Conservation (phyloP, 768 basidiomycete species). For the Leccinum aurantiacum region DNA sequence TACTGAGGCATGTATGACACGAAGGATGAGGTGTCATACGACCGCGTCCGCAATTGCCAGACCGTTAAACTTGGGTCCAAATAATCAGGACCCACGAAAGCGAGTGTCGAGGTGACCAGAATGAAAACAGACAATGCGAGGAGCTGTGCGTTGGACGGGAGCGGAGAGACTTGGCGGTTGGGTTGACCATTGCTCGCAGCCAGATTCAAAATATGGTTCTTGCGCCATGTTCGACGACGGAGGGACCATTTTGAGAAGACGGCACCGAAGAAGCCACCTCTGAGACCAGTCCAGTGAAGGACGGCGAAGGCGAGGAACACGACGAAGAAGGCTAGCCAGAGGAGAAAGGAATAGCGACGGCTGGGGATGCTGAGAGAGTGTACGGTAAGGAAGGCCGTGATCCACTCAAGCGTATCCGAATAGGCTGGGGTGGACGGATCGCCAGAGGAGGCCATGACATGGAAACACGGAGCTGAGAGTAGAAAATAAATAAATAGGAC, state of each 20-base stretch:
- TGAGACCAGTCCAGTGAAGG: slow-evolving; percentile 43
- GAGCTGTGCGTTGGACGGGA: slow-evolving; percentile 67
- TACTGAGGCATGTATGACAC: slow-evolving; percentile 47
- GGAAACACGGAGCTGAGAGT: background rate
- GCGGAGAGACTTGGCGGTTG: slow-evolving; percentile 42
- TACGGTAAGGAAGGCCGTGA: slow-evolving; percentile 55
- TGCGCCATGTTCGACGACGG: slow-evolving; percentile 57
- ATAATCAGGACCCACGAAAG: slow-evolving; percentile 69
- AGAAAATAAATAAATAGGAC: background rate
- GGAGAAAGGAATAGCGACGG: slow-evolving; percentile 55
- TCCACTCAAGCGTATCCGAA: slow-evolving; percentile 48
- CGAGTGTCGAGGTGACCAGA: slow-evolving; percentile 43
- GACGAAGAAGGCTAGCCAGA: slow-evolving; percentile 55
- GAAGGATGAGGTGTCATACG: slow-evolving; percentile 35
- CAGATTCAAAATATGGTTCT: slow-evolving; percentile 41
- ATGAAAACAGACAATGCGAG: slow-evolving; percentile 48
- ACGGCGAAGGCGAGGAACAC: slow-evolving; percentile 41
- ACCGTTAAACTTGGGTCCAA: slow-evolving; percentile 49
- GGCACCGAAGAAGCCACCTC: slow-evolving; percentile 47
- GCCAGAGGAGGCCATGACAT: slow-evolving; percentile 38
- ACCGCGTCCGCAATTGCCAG: slow-evolving; percentile 39
- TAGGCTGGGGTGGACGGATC: slow-evolving; percentile 37
- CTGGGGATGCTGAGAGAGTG: slow-evolving; percentile 53
- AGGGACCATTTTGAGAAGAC: slow-evolving; percentile 59
- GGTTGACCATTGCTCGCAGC: slow-evolving; percentile 28